These are phyloP conservation scores for Pouteria glomerata DNA, from an alignment of 148 eudicot genomes.

Conservation along the genomic window DNA sequence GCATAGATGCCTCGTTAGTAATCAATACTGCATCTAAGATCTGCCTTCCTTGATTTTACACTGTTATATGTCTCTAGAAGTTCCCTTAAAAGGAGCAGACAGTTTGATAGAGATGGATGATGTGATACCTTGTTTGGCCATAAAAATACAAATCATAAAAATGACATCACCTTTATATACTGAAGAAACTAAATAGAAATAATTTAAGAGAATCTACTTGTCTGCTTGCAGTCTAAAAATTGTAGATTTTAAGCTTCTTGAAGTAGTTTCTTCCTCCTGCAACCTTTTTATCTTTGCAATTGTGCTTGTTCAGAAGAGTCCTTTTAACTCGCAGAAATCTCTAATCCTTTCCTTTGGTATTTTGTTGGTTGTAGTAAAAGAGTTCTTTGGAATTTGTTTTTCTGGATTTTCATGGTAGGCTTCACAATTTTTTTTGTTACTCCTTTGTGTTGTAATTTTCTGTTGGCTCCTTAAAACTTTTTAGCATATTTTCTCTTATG, in stretches of 20 bases:
- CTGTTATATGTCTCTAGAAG: too few relatives aligned
- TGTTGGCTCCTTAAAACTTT: background rate
- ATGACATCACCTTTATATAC: too few relatives aligned
- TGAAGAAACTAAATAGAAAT: too few relatives aligned
- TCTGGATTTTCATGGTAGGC: background rate
- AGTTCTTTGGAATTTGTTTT: background rate
- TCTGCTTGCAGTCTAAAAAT: background rate
- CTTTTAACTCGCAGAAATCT: background rate
- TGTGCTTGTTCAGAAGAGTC: background rate
- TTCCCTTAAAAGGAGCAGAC: too few relatives aligned
- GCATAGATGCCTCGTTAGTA: too few relatives aligned
- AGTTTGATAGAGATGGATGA: too few relatives aligned
- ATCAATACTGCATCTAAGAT: too few relatives aligned
- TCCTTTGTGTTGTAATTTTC: background rate
- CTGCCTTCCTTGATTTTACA: too few relatives aligned
- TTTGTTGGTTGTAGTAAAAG: background rate
- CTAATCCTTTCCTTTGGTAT: background rate
- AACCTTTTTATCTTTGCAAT: background rate
- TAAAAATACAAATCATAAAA: too few relatives aligned
- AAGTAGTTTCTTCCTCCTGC: background rate
- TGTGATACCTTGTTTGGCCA: too few relatives aligned
- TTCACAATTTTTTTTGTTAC: background rate
- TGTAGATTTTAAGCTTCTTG: background rate
- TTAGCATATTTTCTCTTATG: background rate
- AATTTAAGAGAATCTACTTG: too few relatives aligned